Conservation (phyloP, 805 yeast species). For the Wickerhamomyces alni region DNA sequence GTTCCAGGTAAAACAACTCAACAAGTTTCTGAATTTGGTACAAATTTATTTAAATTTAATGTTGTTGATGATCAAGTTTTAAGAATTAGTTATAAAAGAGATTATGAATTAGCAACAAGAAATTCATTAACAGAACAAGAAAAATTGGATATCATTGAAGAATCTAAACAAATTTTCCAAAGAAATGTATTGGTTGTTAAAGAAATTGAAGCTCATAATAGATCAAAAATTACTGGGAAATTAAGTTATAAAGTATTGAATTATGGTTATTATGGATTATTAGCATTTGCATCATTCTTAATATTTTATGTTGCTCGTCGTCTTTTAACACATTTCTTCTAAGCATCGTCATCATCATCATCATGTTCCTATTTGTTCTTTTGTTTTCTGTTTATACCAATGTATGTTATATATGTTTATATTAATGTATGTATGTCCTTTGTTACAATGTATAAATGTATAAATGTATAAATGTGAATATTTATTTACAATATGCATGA, state of each 20-base stretch:
- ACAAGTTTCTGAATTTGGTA: constrained; percentile 55
- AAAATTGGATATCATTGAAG: constrained; percentile 64
- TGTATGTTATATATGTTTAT: no score
- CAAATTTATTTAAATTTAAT: constrained; percentile 68
- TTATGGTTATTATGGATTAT: constrained; percentile 42
- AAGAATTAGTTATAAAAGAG: constrained; percentile 62
- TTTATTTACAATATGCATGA: no score
- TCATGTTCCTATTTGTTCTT: no score
- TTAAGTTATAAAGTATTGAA: constrained; percentile 48
- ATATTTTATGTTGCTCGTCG: constrained; percentile 31
- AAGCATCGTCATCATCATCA: no score
- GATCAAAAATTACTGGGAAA: constrained; percentile 47
- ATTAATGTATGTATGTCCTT: no score
- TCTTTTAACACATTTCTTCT: constrained; percentile 15
- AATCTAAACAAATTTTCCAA: constrained; percentile 57
- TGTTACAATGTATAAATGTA: no score
- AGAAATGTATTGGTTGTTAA: constrained; percentile 54
- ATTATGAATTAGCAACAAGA: constrained; percentile 73
- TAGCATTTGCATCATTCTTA: constrained; percentile 28
- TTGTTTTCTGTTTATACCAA: no score
- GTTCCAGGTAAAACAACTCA: constrained; percentile 59
- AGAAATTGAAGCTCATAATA: constrained; percentile 65
- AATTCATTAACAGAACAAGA: constrained; percentile 62
- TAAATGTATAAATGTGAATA: no score
- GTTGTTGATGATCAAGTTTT: constrained; percentile 61